Percentiles rank a stretch among this genome's conserved stretches.
phyloP scores from a whole-genome alignment of 116 monocot species.

The Phalaenopsis hybrid region DNA sequence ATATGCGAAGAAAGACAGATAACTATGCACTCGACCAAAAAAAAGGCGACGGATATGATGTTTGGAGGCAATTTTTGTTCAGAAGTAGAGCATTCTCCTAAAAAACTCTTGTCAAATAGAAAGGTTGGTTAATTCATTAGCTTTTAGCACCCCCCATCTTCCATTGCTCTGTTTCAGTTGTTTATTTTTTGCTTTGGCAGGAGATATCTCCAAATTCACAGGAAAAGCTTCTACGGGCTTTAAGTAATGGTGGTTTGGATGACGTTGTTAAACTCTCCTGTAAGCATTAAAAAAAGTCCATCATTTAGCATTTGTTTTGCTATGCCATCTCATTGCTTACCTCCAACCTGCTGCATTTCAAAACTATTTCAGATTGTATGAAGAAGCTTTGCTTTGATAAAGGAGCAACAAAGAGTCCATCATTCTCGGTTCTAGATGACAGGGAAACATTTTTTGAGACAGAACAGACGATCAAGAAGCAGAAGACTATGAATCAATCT shows the following conservation, averaged over 20 bases:
- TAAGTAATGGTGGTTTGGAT: slow-evolving; percentile 21
- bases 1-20: slow-evolving; percentile 8
- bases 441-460: not conserved
- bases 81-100: slow-evolving; percentile 15
- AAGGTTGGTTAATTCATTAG: slow-evolving; percentile 23
- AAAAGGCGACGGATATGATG: not conserved
- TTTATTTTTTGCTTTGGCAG: slow-evolving; percentile 23
- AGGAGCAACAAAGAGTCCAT: slow-evolving; percentile 7
- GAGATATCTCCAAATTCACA: slow-evolving; percentile 54
- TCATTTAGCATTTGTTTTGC: not conserved
- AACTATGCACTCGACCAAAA: not conserved
- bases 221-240: slow-evolving; percentile 39
- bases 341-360: not conserved
- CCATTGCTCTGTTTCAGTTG: not conserved
- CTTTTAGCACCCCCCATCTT: not conserved
- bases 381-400: slow-evolving; percentile 21
- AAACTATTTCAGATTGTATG: slow-evolving; percentile 13
- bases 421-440: slow-evolving; percentile 2
- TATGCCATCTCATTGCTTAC: not conserved
- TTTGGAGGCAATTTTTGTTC: not conserved
- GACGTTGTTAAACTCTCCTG: slow-evolving; percentile 20
- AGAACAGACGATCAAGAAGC: slow-evolving; percentile 15
- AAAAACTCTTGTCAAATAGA: slow-evolving; percentile 40
- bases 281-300: slow-evolving; percentile 9
- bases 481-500: slow-evolving; percentile 10